Conservation (phyloP, 1,139 yeast genomes). For the Taiozyma sp. region DNA sequence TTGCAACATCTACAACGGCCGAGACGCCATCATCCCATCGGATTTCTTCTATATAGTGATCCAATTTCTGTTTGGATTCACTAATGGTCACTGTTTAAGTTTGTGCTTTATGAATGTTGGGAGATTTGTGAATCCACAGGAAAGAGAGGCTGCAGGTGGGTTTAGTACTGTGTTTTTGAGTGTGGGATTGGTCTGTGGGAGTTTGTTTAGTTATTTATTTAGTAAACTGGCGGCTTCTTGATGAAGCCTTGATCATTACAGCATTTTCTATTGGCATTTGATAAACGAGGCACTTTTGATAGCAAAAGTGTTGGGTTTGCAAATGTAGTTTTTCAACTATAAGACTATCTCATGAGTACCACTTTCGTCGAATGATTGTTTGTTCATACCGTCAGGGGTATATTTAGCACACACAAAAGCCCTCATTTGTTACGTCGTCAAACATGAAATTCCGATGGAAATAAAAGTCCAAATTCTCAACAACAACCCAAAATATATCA, state of each 20-base stretch:
- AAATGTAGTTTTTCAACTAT: too few relatives aligned
- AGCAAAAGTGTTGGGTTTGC: too few relatives aligned
- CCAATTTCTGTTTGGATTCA: conserved; percentile 75
- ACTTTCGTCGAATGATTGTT: too few relatives aligned
- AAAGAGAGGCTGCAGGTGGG: conserved; percentile 92
- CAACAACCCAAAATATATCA: too few relatives aligned
- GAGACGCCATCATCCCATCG: conserved; percentile 35
- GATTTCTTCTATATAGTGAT: conserved; percentile 63
- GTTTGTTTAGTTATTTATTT: conserved; percentile 64
- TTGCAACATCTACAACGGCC: conserved; percentile 52
- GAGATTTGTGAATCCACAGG: conserved; percentile 48
- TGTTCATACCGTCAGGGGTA: too few relatives aligned
- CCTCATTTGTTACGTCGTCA: too few relatives aligned
- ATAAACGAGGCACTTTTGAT: background rate
- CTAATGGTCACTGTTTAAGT: conserved; percentile 83
- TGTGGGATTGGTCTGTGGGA: conserved; percentile 71
- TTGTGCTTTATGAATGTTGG: conserved; percentile 81
- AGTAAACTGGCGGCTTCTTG: background rate
- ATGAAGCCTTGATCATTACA: background rate
- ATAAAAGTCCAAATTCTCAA: background rate
- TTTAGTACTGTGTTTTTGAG: conserved; percentile 76
- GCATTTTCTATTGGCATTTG: background rate
- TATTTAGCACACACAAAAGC: too few relatives aligned
- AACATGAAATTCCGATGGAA: background rate
- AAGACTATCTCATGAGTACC: too few relatives aligned